Evolutionary conservation across 768 basidiomycete genomes (phyloP).

Genomic region (Boletus sensibilis): DNA sequence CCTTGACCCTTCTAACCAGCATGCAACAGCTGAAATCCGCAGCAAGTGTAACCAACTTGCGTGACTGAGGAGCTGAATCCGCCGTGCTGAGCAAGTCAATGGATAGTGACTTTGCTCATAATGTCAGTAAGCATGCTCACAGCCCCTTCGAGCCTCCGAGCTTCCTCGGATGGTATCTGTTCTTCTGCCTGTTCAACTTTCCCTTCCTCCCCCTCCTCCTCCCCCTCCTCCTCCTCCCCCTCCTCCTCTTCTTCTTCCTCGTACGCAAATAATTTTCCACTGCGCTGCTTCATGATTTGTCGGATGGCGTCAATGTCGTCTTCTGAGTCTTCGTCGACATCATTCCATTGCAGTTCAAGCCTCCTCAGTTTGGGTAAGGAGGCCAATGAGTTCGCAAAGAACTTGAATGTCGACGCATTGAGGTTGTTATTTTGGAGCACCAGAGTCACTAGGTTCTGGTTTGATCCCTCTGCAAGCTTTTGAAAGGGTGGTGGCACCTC

Average conservation of each 20-base stretch:
- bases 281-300: conserved; percentile 57
- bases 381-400: conserved; percentile 66
- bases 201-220: conserved; percentile 36
- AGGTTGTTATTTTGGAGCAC: conserved; percentile 93
- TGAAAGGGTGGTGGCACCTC: conserved; percentile 67
- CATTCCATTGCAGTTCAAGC: conserved; percentile 91
- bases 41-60: not conserved
- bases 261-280: conserved; percentile 62
- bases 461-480: conserved; percentile 65
- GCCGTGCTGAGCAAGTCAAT: conserved; percentile 22
- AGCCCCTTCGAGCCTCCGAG: conserved; percentile 31
- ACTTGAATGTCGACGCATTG: conserved; percentile 60
- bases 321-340: conserved; percentile 75
- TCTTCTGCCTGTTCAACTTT: conserved; percentile 23
- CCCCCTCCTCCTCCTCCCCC: conserved; percentile 56
- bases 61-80: not conserved
- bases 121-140: conserved; percentile 64
- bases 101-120: conserved; percentile 61
- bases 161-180: conserved; percentile 24
- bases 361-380: conserved; percentile 58
- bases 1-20: not conserved
- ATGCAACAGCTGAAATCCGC: conserved; percentile 4
- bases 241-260: conserved; percentile 87
- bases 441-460: conserved; percentile 69
- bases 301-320: conserved; percentile 49